Percentiles rank a stretch among this genome's conserved stretches.
Evolutionary conservation across 768 basidiomycete genomes (phyloP).

Genomic region (Rhizopogon vesiculosus): DNA sequence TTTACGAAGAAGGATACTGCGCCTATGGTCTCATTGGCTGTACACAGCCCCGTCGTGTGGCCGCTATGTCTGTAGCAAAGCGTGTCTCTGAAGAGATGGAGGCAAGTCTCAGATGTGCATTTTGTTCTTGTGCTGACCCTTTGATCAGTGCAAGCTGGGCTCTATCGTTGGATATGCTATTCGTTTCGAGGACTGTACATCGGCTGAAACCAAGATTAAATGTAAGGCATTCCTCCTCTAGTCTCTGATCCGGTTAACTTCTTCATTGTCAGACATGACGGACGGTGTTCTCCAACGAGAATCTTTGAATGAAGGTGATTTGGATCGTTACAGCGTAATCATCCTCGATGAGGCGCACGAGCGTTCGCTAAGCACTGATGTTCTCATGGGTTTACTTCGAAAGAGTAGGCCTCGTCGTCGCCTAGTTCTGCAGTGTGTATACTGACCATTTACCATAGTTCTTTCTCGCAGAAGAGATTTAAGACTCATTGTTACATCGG

Average conservation of each 20-base stretch:
- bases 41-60: slow-evolving; percentile 97
- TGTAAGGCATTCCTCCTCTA: slow-evolving; percentile 47
- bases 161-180: slow-evolving; percentile 94
- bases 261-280: slow-evolving; percentile 75
- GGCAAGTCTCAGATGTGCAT: slow-evolving; percentile 37
- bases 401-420: slow-evolving; percentile 63
- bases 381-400: slow-evolving; percentile 91
- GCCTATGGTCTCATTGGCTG: slow-evolving; percentile 88
- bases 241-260: background rate
- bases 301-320: slow-evolving; percentile 96
- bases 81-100: slow-evolving; percentile 99
- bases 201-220: slow-evolving; percentile 92
- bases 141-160: slow-evolving; percentile 76
- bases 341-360: slow-evolving; percentile 99
- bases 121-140: slow-evolving; percentile 3
- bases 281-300: slow-evolving; percentile 98
- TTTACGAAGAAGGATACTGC: slow-evolving; percentile 97
- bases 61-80: slow-evolving; percentile 99
- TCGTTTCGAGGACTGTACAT: slow-evolving; percentile 97
- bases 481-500: slow-evolving; percentile 96
- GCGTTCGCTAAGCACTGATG: slow-evolving; percentile 94
- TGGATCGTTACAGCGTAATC: slow-evolving; percentile 94
- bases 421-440: background rate
- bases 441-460: slow-evolving; percentile 36
- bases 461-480: slow-evolving; percentile 88